Conservation (phyloP, 2,329 filamentous ascomycete species). For the Nemania sp. region DNA sequence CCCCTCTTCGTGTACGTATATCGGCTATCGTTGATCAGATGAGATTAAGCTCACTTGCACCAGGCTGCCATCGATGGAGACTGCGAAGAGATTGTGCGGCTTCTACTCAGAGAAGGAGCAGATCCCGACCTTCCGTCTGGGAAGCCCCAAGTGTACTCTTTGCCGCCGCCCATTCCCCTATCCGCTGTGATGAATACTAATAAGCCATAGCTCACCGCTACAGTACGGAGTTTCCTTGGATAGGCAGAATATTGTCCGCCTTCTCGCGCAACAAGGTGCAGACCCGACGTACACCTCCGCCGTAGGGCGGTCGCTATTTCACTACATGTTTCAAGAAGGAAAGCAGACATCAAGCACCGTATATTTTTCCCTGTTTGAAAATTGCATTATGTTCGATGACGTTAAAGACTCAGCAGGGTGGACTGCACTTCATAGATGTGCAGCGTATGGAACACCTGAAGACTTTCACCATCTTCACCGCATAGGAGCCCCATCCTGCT, state of each 20-base stretch:
- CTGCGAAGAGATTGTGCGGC: conserved; percentile 1
- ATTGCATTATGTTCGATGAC: background rate
- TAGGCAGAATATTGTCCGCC: background rate
- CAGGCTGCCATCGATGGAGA: background rate
- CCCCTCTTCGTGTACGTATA: background rate
- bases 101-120: background rate
- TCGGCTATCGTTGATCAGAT: background rate
- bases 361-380: background rate
- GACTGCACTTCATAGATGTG: conserved; percentile 4
- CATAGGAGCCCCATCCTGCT: background rate
- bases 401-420: background rate
- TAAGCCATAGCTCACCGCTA: background rate
- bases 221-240: background rate
- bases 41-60: background rate
- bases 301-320: background rate
- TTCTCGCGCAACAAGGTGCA: background rate
- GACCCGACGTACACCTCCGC: conserved; percentile 1
- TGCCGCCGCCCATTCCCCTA: too few species aligned
- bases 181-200: too few species aligned
- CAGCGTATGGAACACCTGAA: background rate
- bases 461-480: background rate
- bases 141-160: background rate
- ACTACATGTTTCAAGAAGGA: background rate
- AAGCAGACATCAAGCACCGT: background rate
- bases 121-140: conserved; percentile 1